Evolutionary conservation across 768 basidiomycete species (phyloP).

Genomic region (Trametes maxima): DNA sequence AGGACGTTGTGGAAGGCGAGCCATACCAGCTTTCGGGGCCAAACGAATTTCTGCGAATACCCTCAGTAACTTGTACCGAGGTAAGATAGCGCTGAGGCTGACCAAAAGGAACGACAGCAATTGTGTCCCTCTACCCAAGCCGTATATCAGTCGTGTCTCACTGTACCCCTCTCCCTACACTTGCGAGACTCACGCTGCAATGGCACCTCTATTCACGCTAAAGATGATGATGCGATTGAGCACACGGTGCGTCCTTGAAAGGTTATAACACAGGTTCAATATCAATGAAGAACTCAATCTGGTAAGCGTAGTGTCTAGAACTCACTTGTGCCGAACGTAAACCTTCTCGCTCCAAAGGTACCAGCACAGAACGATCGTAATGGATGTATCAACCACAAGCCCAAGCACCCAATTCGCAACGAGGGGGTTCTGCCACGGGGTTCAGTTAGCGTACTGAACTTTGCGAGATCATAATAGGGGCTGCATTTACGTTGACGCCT

Average conservation of each 20-base stretch:
- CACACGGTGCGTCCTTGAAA: slow-evolving; percentile 6
- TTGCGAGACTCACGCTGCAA: slow-evolving; percentile 9
- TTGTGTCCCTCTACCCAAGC: background rate
- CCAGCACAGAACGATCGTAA: slow-evolving; percentile 13
- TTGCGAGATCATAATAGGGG: no score
- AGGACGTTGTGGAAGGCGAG: slow-evolving; percentile 14
- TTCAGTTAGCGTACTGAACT: background rate
- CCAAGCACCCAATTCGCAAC: slow-evolving; percentile 14
- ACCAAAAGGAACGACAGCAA: slow-evolving; percentile 2
- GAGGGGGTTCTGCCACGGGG: background rate
- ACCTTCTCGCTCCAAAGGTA: slow-evolving; percentile 14
- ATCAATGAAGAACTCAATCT: background rate
- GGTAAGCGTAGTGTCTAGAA: background rate
- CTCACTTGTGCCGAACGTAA: slow-evolving; percentile 2
- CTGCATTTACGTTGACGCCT: background rate
- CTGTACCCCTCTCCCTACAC: no score
- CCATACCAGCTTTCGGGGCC: slow-evolving; percentile 8
- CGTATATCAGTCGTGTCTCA: background rate
- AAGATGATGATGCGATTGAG: slow-evolving; percentile 14
- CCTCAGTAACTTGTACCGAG: background rate
- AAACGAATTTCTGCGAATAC: slow-evolving; percentile 6
- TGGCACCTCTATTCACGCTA: slow-evolving; percentile 11
- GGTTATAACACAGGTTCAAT: background rate
- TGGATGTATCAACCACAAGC: slow-evolving; percentile 7
- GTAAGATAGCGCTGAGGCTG: background rate